phyloP scores from a whole-genome alignment of 139 green algal species.

The Tetradesmus obliquus region DNA sequence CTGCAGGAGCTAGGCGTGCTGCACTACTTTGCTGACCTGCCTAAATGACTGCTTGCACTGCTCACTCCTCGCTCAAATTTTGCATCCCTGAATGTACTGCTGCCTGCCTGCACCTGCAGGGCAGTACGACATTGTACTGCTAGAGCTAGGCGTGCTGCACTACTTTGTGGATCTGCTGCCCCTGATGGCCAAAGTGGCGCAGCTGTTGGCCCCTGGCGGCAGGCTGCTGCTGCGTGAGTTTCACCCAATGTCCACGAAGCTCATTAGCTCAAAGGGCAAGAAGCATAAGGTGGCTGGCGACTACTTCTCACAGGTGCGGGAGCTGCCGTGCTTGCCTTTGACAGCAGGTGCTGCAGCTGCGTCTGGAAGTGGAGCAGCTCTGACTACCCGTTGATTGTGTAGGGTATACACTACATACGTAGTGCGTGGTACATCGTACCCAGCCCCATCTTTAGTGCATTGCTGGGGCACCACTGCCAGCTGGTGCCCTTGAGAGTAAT shows the following conservation, averaged over 20 bases:
- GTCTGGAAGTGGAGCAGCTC: too few species aligned
- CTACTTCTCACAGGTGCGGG: background rate
- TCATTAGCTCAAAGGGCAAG: constrained; percentile 49
- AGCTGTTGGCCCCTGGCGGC: constrained; percentile 52
- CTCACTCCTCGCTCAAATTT: background rate
- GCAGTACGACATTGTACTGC: constrained; percentile 18
- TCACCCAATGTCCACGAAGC: constrained; percentile 64
- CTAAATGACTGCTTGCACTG: background rate
- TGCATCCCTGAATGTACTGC: background rate
- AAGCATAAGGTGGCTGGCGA: constrained; percentile 58
- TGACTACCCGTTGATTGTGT: too few species aligned
- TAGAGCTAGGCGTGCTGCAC: constrained; percentile 54
- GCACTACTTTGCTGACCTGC: background rate
- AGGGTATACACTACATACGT: too few species aligned
- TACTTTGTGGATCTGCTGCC: constrained; percentile 60
- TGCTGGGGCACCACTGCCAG: too few species aligned
- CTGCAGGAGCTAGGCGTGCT: background rate
- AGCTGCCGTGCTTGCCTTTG: background rate
- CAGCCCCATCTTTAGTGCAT: too few species aligned
- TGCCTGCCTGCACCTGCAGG: background rate
- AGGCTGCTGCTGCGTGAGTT: constrained; percentile 60
- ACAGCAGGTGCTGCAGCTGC: background rate
- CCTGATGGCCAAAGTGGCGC: constrained; percentile 42
- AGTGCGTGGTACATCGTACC: too few species aligned
- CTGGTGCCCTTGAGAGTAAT: too few species aligned